A percentile compares a stretch with the other conserved stretches of the same genome.
These are phyloP conservation scores for Chaetomium tenue DNA, from an alignment of 495 filamentous ascomycete species.

Conservation along the genomic window DNA sequence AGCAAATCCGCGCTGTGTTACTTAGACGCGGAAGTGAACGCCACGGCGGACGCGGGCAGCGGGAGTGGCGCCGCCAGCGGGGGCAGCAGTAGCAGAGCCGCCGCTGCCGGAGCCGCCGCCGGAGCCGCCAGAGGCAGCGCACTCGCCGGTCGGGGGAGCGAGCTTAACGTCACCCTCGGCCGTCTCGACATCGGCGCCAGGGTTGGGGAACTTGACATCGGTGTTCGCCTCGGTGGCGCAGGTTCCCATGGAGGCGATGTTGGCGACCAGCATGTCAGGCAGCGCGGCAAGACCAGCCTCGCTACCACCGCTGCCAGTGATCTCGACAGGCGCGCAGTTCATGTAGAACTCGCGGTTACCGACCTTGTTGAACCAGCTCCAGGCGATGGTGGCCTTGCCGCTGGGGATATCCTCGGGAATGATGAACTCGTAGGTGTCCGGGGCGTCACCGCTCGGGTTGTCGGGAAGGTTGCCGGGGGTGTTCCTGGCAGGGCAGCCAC, in stretches of 20 bases:
- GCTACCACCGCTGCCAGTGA: constrained; percentile 54
- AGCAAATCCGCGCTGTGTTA: not conserved
- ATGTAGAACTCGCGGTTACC: constrained; percentile 95
- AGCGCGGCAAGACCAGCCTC: constrained; percentile 55
- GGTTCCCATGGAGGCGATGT: constrained; percentile 53
- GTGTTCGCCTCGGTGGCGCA: constrained; percentile 51
- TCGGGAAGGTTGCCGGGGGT: constrained; percentile 42
- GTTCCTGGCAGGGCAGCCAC: constrained; percentile 67
- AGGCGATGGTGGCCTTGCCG: constrained; percentile 69
- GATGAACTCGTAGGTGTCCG: constrained; percentile 52
- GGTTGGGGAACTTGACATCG: constrained; percentile 55
- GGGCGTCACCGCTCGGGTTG: constrained; percentile 28
- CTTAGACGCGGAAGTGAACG: constrained; percentile 11
- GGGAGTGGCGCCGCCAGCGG: constrained; percentile 10
- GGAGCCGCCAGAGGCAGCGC: constrained; percentile 14
- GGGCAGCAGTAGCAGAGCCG: constrained; percentile 3
- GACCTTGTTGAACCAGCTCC: constrained; percentile 88
- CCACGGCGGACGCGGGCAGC: constrained; percentile 18
- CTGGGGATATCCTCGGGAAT: constrained; percentile 57
- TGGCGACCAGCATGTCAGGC: constrained; percentile 79
- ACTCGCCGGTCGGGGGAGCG: constrained; percentile 22
- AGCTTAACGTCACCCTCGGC: constrained; percentile 37
- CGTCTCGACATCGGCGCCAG: constrained; percentile 53
- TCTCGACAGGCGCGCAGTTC: constrained; percentile 78
- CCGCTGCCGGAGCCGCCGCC: constrained; percentile 5